Base-by-base conservation (phyloP, 352 stramenopile genomes). In the Poterioochromonas sp. region DNA sequence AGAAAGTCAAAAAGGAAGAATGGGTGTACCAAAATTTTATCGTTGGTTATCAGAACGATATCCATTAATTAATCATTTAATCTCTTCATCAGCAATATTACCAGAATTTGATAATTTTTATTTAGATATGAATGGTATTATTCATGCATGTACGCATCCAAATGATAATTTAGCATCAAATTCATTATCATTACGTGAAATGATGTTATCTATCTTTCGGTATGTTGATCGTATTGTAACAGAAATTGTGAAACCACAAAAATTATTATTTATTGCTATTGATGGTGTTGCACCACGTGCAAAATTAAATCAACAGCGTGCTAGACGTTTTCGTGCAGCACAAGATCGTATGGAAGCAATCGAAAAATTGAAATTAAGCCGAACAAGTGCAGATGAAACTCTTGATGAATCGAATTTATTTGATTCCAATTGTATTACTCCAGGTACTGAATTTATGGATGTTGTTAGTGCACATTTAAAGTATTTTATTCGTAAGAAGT, bases 61-160 rank as follows among this genome's bases (percentile, higher is more conserved):
- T 85, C 95, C 96, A 78, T 95, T 98, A 81, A 97, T 99, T 81
- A 99, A 99, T 87, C 93, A 99, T 79, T 87, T 93, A 29, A 90
- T 96, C 82, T 97, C 92, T 43, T 95, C 98, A 84, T 89, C 94
- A 35, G 95, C 95, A 35, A 88, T 99, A 1, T 83, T 99, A 47
- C 95, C 95, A 0, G 92, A 98, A 82, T 98, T 99, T 83, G 83
- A 86, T 58, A 86, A 86, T 77, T 80, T 99, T 74, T 99, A 99
- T 84, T 86, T 99, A 44, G 96, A 99, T 83, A 97, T 99, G 93
- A 99, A 99, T 85, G 96, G 96, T 73, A 97, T 99, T 81, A 97
- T 99, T 78, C 96, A 99, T 87, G 96, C 94, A 79, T 98, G 92
- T 84, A 97, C 92, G 47, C 93, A 98, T 83, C 89, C 93, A 54